Base-by-base conservation (phyloP, 2,329 filamentous ascomycete genomes). In the Aspergillus awamori region DNA sequence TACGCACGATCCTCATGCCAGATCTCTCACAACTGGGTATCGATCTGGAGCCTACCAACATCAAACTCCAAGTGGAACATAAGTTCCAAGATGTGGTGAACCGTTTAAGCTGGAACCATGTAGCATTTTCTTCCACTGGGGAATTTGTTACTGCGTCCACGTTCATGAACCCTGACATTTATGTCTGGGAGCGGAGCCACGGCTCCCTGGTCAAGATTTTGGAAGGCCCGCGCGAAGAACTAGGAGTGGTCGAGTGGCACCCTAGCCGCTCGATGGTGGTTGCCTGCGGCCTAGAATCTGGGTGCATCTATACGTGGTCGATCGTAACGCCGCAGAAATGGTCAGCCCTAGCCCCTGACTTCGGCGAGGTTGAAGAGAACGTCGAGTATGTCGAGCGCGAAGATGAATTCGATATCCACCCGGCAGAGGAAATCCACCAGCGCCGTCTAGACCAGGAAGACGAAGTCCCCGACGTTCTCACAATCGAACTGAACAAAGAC, bases 1-100 rank as follows among this genome's bases (percentile, higher is more conserved):
- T 99, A 72, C 87, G 96, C 63, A 97, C 95, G 1, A 89, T 99
- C 67, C 87, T 92, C 64, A 84, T 99, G 67, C 95, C 96, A 0
- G 91, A 97, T 70, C 83, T 89, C 20, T 82, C 79, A 4, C 77
- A 79, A 54, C 66, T 79, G n/a, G 77, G 76, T 8, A 75, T 76
- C 55, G 77, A 90, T 69, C 84, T 96, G 47, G 91, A 96, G 67
- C 86, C 90, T 20, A 90, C 96, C 69, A 94, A 90, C 28, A 89
- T 99, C 70, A 89, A 94, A 70, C 83, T 99, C 43, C 91, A 95
- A 43, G 87, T 97, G 11, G 94, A 99, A 77, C 95, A 99, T 80
- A 98, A 97, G 74, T 99, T 98, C 70, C 93, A 98, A 76, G 96
- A 99, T 73, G 90, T 98, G 4, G 95, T 99, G 54, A 98, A 99